A percentile compares a stretch with the other conserved stretches of the same genome.
phyloP scores from a whole-genome alignment of 768 basidiomycete species.

The Podaxis sp. region DNA sequence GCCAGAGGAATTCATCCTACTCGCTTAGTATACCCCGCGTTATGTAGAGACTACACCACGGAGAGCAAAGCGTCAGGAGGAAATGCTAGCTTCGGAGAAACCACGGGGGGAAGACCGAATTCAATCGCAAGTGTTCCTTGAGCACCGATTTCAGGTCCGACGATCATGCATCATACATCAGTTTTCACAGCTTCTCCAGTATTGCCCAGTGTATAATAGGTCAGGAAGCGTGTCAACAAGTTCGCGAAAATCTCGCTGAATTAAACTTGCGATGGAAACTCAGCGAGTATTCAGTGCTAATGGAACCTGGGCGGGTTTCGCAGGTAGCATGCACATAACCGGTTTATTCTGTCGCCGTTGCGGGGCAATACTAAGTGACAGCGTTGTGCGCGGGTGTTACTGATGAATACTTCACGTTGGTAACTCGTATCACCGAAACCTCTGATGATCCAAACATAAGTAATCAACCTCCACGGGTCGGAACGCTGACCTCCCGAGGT shows the following conservation, averaged over 20 bases:
- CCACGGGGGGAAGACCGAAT: neutral
- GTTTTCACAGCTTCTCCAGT: constrained; percentile 3
- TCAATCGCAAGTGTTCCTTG: neutral
- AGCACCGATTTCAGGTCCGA: neutral
- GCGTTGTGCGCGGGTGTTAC: neutral
- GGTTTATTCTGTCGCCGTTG: neutral
- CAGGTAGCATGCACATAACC: neutral
- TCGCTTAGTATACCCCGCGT: neutral
- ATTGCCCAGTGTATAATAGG: neutral
- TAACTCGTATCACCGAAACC: constrained; percentile 4
- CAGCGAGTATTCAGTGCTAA: neutral
- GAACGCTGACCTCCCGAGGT: neutral
- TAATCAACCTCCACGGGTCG: neutral
- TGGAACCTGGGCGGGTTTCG: neutral
- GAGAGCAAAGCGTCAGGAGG: neutral
- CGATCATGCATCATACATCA: neutral
- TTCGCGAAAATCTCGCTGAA: constrained; percentile 14
- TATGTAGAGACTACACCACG: neutral
- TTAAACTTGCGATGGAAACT: neutral
- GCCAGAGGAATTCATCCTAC: neutral
- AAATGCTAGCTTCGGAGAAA: constrained; percentile 3
- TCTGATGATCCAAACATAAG: constrained; percentile 1
- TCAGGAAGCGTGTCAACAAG: neutral
- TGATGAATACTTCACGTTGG: neutral
- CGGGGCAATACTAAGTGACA: neutral